Evolutionary conservation across 2,329 filamentous ascomycete species (phyloP).

Genomic region (Aspergillus sp.): DNA sequence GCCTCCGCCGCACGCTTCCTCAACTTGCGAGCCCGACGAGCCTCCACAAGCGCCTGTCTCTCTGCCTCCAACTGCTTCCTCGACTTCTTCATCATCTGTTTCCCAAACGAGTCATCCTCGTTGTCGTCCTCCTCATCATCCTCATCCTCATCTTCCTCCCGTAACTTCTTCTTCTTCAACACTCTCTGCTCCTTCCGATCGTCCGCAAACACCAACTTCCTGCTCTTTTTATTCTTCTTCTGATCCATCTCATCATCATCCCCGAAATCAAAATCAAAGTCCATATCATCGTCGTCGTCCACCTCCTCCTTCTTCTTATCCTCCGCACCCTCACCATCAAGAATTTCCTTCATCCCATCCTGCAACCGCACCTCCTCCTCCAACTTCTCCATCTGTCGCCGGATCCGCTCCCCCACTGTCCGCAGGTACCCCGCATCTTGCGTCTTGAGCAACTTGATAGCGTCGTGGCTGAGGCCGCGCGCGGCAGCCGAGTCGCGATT

Average conservation of each 20-base stretch:
- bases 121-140: constrained; percentile 31
- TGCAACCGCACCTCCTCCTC: constrained; percentile 48
- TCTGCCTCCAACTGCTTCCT: constrained; percentile 49
- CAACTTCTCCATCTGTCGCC: constrained; percentile 56
- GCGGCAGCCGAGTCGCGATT: constrained; percentile 42
- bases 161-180: constrained; percentile 25
- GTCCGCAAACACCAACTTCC: constrained; percentile 45
- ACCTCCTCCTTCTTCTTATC: constrained; percentile 26
- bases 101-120: constrained; percentile 23
- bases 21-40: constrained; percentile 46
- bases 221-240: constrained; percentile 30
- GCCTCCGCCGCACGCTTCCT: constrained; percentile 53
- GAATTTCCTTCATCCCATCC: constrained; percentile 38
- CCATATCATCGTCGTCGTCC: constrained; percentile 25
- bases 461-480: constrained; percentile 56
- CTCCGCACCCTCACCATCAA: constrained; percentile 26
- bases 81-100: constrained; percentile 39
- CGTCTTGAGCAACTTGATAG: constrained; percentile 65
- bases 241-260: constrained; percentile 22
- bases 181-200: constrained; percentile 38
- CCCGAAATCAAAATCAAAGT: constrained; percentile 26
- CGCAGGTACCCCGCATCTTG: constrained; percentile 65
- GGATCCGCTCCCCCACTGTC: constrained; percentile 58
- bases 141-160: constrained; percentile 24
- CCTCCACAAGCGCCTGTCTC: constrained; percentile 40